These are phyloP conservation scores for Eucalyptus sp. DNA, from an alignment of 345 rosid species.

Conservation along the genomic window DNA sequence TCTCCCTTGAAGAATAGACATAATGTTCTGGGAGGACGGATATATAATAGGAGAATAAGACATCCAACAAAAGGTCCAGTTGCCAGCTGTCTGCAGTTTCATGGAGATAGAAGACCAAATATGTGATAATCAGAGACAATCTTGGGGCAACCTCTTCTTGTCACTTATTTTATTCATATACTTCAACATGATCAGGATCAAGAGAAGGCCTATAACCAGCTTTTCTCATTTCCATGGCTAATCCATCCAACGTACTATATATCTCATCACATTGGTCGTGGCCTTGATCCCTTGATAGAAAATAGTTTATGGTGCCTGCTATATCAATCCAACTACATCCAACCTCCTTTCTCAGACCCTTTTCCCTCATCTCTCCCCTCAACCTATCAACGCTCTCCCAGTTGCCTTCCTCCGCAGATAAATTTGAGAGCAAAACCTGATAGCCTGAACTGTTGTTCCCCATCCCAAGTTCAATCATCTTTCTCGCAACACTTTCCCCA, in stretches of 20 bases:
- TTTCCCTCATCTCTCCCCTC: slow-evolving; percentile 66
- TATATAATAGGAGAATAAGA: no score
- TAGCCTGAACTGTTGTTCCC: slow-evolving; percentile 38
- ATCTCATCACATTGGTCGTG: slow-evolving; percentile 43
- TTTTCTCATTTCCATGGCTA: slow-evolving; percentile 41
- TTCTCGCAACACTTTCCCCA: slow-evolving; percentile 49
- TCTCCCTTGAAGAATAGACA: background rate
- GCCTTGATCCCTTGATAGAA: slow-evolving; percentile 55
- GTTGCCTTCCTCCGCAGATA: slow-evolving; percentile 66
- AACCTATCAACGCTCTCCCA: slow-evolving; percentile 61
- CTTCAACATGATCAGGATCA: background rate
- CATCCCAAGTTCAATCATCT: slow-evolving; percentile 32
- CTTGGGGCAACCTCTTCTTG: background rate
- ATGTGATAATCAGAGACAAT: background rate
- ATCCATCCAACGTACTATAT: slow-evolving; percentile 37
- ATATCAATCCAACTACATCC: slow-evolving; percentile 69
- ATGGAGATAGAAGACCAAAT: background rate
- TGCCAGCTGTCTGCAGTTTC: background rate
- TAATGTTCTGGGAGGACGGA: background rate
- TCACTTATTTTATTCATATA: background rate
- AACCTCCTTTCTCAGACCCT: slow-evolving; percentile 60
- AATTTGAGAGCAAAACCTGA: slow-evolving; percentile 80
- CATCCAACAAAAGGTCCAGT: background rate
- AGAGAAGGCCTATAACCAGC: background rate
- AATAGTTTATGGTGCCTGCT: slow-evolving; percentile 40